Evolutionary conservation across 371 early-diverging fungal genomes (phyloP).

Genomic region (Mortierella sp.): DNA sequence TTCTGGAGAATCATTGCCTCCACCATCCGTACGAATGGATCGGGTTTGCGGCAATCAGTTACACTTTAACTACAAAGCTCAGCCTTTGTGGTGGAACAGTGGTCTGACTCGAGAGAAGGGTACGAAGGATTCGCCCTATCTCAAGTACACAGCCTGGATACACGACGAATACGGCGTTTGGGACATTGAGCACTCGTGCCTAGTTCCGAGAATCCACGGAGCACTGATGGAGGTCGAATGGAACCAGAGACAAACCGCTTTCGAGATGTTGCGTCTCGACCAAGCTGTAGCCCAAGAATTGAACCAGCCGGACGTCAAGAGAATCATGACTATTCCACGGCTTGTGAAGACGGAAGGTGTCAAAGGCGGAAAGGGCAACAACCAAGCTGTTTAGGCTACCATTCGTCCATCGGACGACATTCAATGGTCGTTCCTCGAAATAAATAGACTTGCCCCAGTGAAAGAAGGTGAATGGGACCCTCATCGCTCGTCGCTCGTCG

Average conservation of each 20-base stretch:
- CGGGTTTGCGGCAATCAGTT: conserved; percentile 66
- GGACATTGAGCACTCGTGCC: conserved; percentile 23
- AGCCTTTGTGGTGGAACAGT: conserved; percentile 64
- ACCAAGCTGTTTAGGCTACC: conserved; percentile 23
- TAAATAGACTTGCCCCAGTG: too few relatives aligned
- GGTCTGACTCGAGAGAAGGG: conserved; percentile 59
- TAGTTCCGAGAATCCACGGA: conserved; percentile 11
- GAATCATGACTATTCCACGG: conserved; percentile 16
- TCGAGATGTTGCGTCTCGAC: conserved; percentile 27
- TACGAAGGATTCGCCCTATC: conserved; percentile 9
- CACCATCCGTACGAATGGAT: conserved; percentile 33
- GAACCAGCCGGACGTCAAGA: conserved; percentile 4
- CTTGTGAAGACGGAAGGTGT: conserved; percentile 19
- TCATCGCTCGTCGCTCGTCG: too few relatives aligned
- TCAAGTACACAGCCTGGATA: conserved; percentile 30
- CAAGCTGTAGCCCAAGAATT: conserved; percentile 25
- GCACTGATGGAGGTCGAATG: conserved; percentile 31
- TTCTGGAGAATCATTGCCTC: conserved; percentile 17
- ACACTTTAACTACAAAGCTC: conserved; percentile 54
- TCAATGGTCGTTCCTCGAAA: too few relatives aligned
- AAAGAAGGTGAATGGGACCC: too few relatives aligned
- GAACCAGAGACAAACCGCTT: conserved; percentile 21
- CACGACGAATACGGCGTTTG: conserved; percentile 31
- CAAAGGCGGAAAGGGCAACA: conserved; percentile 39
- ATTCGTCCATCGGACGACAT: too few relatives aligned